These are phyloP conservation scores for Moelleriella libera DNA, from an alignment of 2,329 filamentous ascomycete species.

Conservation along the genomic window DNA sequence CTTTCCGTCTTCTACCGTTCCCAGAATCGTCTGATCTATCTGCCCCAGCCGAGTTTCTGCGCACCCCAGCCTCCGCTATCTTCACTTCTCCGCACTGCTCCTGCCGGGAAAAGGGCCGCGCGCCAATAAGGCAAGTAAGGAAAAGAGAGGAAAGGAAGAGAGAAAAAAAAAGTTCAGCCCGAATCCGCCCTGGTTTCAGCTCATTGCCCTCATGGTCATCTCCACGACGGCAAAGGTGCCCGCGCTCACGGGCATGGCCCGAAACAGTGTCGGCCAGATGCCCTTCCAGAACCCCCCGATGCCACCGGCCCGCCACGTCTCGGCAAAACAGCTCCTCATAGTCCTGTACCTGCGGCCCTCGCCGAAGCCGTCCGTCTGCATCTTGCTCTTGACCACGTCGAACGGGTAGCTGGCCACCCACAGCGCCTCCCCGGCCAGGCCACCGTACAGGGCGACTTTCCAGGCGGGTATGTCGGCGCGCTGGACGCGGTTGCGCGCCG, in stretches of 20 bases:
- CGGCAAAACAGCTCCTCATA: slow-evolving; percentile 80
- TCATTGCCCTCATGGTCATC: slow-evolving; percentile 49
- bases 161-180: not conserved
- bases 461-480: slow-evolving; percentile 66
- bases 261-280: slow-evolving; percentile 74
- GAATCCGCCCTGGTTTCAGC: too few relatives aligned
- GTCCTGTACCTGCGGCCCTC: slow-evolving; percentile 53
- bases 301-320: slow-evolving; percentile 69
- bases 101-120: too few relatives aligned
- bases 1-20: too few relatives aligned
- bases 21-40: too few relatives aligned
- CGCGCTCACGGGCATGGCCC: slow-evolving; percentile 93
- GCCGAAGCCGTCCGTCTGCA: slow-evolving; percentile 94
- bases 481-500: slow-evolving; percentile 57
- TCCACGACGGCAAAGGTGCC: slow-evolving; percentile 88
- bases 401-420: slow-evolving; percentile 93
- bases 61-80: too few relatives aligned
- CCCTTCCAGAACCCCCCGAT: slow-evolving; percentile 86
- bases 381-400: slow-evolving; percentile 98
- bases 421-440: slow-evolving; percentile 81
- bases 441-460: slow-evolving; percentile 87
- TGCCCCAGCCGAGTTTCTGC: too few relatives aligned
- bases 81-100: too few relatives aligned
- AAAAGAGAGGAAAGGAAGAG: not conserved
- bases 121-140: too few relatives aligned